Conservation (phyloP, 2,329 filamentous ascomycete species). For the Thyridium curvatum region DNA sequence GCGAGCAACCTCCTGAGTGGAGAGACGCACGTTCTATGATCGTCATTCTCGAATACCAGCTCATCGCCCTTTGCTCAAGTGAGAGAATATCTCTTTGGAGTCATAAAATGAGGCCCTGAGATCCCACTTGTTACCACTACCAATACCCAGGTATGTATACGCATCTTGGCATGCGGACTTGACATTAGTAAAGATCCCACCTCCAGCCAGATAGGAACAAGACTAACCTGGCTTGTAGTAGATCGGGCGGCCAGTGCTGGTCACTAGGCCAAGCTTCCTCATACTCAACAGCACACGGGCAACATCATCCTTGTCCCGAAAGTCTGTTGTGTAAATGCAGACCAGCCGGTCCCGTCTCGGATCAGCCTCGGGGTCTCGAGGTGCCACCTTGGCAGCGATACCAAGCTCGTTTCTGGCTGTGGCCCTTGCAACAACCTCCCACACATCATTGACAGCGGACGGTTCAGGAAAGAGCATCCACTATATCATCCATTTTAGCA, state of each 20-base stretch:
- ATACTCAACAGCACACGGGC: constrained; percentile 59
- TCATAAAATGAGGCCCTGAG: constrained; percentile 39
- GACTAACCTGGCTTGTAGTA: constrained; percentile 72
- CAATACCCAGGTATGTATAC: constrained; percentile 61
- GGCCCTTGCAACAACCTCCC: constrained; percentile 60
- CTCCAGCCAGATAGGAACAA: not conserved
- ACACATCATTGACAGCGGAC: constrained; percentile 52
- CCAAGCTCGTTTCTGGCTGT: constrained; percentile 67
- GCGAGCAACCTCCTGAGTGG: no score
- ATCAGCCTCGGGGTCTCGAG: constrained; percentile 36
- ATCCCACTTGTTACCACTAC: constrained; percentile 53
- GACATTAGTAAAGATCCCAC: not conserved
- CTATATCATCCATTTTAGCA: constrained; percentile 26
- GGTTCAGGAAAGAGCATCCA: constrained; percentile 68
- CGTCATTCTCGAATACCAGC: no score
- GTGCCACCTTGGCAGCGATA: constrained; percentile 65
- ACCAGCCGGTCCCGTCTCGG: constrained; percentile 50
- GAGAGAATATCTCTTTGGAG: constrained; percentile 5
- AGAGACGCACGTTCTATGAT: no score
- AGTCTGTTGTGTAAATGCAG: constrained; percentile 74
- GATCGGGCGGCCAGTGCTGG: constrained; percentile 40
- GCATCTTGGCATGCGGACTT: constrained; percentile 40
- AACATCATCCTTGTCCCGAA: constrained; percentile 62
- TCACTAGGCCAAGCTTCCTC: constrained; percentile 55
- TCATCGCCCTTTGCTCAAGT: not conserved